Evolutionary conservation across 768 basidiomycete genomes (phyloP), one percentile per base, ranked within the genome.

Genomic region (Paxillus involutus): DNA sequence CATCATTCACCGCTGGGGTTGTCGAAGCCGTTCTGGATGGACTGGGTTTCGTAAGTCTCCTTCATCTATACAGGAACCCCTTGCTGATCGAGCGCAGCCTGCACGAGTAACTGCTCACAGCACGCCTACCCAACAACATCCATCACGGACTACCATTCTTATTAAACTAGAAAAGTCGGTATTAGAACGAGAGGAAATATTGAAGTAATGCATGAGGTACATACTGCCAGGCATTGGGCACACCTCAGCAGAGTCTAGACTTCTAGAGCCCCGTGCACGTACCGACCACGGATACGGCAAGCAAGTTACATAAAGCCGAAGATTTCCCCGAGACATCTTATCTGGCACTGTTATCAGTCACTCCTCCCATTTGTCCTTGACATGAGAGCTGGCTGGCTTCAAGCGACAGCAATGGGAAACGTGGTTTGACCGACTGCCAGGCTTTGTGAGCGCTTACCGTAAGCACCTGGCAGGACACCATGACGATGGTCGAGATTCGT

Each of bases 1-100:
- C 94, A n/a, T 98, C 97, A 3, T 90, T 96, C 66, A 93, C 94
- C 0, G 97, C 97, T 11, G 97, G 97, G 1, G 86, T 99, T 46
- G 96, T 99, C 12, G 97, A 99, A 73, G 97, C 95, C 11, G 92
- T 96, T 14, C 77, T 98, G 58, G 95, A 98, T 67, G 94, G 94
- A 1, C 77, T 96, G 24, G 91, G 93, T 54, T 94, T 98, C 62
- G 95, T 97, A 66, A 65, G 93, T 83, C n/a, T 5, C 51, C 9
- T 44, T 36, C 29, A 17, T 42, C 16, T 33, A 44, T 59, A 45
- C 48, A 9, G 29, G 13, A 41, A 29, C 53, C 13, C 30, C 40
- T 58, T 7, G 46, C 61, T 61, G 57, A 59, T 42, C 57, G 12
- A 29, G 47, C 52, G 44, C 64, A 98, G 96, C 96, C 97, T 29